Evolutionary conservation across 306 rosid genomes (phyloP).

Genomic region (Medicago arabica): DNA sequence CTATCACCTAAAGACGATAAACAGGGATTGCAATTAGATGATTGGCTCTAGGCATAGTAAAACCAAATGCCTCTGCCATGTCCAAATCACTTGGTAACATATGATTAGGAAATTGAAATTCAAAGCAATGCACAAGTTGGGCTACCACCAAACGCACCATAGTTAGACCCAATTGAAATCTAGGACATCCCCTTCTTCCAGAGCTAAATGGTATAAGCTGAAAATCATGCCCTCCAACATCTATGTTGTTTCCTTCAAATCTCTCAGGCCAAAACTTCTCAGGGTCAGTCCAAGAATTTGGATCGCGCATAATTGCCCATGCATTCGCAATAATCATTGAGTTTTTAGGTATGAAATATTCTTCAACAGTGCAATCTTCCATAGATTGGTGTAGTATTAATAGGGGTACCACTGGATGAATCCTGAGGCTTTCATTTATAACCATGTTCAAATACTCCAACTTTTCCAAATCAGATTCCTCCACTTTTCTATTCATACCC

Average conservation of each 20-base stretch:
- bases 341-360: constrained; percentile 55
- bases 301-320: constrained; percentile 48
- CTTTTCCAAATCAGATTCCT: constrained; percentile 61
- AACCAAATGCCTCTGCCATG: constrained; percentile 50
- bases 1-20: too few species aligned
- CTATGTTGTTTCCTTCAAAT: constrained; percentile 40
- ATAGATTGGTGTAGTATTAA: constrained; percentile 57
- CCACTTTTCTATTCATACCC: constrained; percentile 63
- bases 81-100: constrained; percentile 37
- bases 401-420: constrained; percentile 70
- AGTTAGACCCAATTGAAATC: constrained; percentile 42
- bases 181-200: constrained; percentile 50
- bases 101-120: constrained; percentile 45
- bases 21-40: constrained; percentile 31
- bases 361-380: constrained; percentile 59
- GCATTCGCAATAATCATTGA: constrained; percentile 46
- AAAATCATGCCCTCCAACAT: constrained; percentile 44
- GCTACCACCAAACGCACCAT: constrained; percentile 40
- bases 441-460: constrained; percentile 59
- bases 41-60: constrained; percentile 44
- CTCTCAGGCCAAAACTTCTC: constrained; percentile 54
- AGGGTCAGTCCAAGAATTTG: constrained; percentile 37
- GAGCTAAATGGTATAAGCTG: constrained; percentile 50
- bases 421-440: constrained; percentile 61
- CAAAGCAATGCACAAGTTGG: constrained; percentile 50